Evolutionary conservation across 768 basidiomycete genomes (phyloP).

Genomic region (Suillus americanus): DNA sequence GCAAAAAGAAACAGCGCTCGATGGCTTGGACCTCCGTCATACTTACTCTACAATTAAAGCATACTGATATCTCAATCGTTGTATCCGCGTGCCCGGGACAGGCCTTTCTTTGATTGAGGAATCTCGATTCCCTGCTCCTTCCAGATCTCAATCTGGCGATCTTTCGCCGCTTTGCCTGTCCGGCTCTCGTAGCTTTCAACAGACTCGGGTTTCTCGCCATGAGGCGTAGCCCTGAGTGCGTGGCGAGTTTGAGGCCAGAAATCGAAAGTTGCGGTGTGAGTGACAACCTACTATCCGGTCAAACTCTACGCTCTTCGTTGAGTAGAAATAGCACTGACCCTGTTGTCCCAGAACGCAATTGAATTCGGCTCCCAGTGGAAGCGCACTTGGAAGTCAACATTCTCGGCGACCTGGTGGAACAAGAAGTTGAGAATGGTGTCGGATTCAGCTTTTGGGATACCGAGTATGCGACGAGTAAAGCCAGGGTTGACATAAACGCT

Average conservation of each 20-base stretch:
- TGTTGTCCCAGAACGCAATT: constrained; percentile 86
- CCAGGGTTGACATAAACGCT: constrained; percentile 81
- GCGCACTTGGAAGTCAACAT: constrained; percentile 72
- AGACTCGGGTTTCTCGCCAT: constrained; percentile 74
- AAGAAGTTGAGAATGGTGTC: constrained; percentile 70
- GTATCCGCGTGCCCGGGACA: constrained; percentile 50
- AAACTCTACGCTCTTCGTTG: neutral
- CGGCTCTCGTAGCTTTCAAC: constrained; percentile 66
- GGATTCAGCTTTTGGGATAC: constrained; percentile 80
- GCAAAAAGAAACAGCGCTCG: neutral
- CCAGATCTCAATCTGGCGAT: constrained; percentile 73
- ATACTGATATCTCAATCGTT: constrained; percentile 46
- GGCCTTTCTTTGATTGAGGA: constrained; percentile 29
- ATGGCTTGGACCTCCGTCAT: neutral
- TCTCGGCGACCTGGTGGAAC: constrained; percentile 68
- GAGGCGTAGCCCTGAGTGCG: constrained; percentile 79
- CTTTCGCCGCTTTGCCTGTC: constrained; percentile 69
- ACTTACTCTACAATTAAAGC: neutral
- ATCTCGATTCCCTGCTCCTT: constrained; percentile 58
- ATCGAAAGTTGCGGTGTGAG: constrained; percentile 80
- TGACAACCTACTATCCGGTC: constrained; percentile 50
- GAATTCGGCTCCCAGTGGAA: constrained; percentile 78
- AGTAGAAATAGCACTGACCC: constrained; percentile 42
- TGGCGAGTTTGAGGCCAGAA: constrained; percentile 79
- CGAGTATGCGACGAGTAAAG: constrained; percentile 78